phyloP scores from a whole-genome alignment of 2,329 filamentous ascomycete genomes.

The Aspergillus terreus region DNA sequence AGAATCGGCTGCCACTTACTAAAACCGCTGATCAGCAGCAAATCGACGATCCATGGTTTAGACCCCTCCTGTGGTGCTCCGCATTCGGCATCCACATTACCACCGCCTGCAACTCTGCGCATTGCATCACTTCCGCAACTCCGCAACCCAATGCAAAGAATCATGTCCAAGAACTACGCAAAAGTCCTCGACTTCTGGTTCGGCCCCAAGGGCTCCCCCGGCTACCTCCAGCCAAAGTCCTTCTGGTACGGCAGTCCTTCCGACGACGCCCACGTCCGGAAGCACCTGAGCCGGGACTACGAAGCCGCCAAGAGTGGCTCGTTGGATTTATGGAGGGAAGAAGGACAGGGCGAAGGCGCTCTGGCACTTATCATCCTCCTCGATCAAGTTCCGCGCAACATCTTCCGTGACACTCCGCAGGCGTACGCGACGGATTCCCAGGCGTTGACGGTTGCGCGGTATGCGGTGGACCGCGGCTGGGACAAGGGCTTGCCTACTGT shows the following conservation, averaged over 20 bases:
- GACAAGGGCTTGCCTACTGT: slow-evolving; percentile 21
- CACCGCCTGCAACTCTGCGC: no score
- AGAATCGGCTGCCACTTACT: no score
- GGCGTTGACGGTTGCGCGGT: slow-evolving; percentile 23
- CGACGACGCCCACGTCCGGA: slow-evolving; percentile 20
- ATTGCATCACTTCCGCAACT: no score
- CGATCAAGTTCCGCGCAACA: slow-evolving; percentile 38
- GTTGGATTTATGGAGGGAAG: slow-evolving; percentile 17
- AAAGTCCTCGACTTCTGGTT: slow-evolving; percentile 26
- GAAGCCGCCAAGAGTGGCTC: slow-evolving; percentile 16
- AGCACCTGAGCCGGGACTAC: slow-evolving; percentile 16
- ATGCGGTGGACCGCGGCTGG: slow-evolving; percentile 24
- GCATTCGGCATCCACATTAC: no score
- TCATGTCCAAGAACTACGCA: background rate
- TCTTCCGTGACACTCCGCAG: slow-evolving; percentile 29
- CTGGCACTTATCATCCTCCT: slow-evolving; percentile 37
- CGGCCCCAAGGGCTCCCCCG: slow-evolving; percentile 12
- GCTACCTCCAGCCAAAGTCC: slow-evolving; percentile 17
- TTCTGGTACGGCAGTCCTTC: slow-evolving; percentile 20
- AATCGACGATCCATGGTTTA: no score
- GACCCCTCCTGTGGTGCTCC: no score
- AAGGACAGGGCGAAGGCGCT: slow-evolving; percentile 19
- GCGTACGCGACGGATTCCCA: slow-evolving; percentile 30
- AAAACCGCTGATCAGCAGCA: no score
- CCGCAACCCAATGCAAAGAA: no score